Evolutionary conservation across 2,329 filamentous ascomycete species (phyloP), one percentile per base, ranked within the genome.

Genomic region (Aspergillus latus): DNA sequence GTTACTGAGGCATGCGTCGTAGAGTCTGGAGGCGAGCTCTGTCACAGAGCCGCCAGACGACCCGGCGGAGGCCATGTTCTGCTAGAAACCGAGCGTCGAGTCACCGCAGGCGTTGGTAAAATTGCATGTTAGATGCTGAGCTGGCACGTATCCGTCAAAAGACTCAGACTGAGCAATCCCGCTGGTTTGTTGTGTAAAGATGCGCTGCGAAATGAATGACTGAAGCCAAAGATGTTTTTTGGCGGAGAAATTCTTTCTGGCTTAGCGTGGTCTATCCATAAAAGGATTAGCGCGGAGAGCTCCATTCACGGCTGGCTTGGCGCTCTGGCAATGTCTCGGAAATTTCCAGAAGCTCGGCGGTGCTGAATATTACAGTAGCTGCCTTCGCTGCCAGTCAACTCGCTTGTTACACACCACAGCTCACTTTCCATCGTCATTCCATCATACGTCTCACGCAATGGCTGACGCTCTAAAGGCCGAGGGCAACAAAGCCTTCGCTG

Each of bases 401-500:
- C 34, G 49, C 28, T 46, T 39, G 52, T 29, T 49, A 53, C 42
- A 55, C 56, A 26, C 29, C 15, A 42, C 54, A 47, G 48, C 52
- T 29, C 32, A 44, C 43, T 46, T 48, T 48, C 21, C 39, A 37
- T 49, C 39, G 29, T 29, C 39, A 44, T 16, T 40, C 47, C 28
- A 21, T 21, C 21, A 21, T 21, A 21, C 21, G 21, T 21, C 36
- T 49, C 47, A n/a, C 62, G 78, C 39, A 62, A 88, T 87, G 85
- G 84, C 85, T 63, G 85, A 88, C 76, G 83, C 93, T 84, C 86
- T 99, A 70, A 99, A 99, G 83, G 91, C 92, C 70, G 88, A 94
- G 74, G 94, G 93, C 81, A 99, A 99, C 83, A 96, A 96, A 82
- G 92, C 95, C 77, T 99, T 99, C 77, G 88, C 91, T 64, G 92